Conservation (phyloP, 495 filamentous ascomycete genomes). For the Daldinia grandis region DNA sequence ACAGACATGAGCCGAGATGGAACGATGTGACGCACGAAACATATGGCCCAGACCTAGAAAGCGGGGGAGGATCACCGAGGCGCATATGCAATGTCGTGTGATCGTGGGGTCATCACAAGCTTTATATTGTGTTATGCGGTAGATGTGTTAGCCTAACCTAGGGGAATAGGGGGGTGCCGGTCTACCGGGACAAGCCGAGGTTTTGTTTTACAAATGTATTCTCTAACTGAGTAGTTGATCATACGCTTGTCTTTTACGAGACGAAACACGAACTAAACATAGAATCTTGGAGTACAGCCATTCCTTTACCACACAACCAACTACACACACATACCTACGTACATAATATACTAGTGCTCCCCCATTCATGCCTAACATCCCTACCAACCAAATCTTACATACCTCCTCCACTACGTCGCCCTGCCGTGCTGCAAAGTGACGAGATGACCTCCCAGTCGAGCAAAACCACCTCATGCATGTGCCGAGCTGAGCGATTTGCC, state of each 20-base stretch:
- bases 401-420: not conserved
- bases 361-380: constrained; percentile 22
- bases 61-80: constrained; percentile 32
- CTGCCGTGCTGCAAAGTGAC: not conserved
- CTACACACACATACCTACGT: too few relatives aligned
- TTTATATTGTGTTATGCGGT: constrained; percentile 18
- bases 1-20: constrained; percentile 46
- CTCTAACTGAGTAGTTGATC: constrained; percentile 7
- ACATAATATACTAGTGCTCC: not conserved
- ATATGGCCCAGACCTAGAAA: constrained; percentile 8
- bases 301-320: constrained; percentile 9
- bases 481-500: constrained; percentile 34
- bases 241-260: constrained; percentile 2
- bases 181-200: constrained; percentile 38
- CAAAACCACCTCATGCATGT: constrained; percentile 19
- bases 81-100: constrained; percentile 45
- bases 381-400: not conserved
- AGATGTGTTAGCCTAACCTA: too few relatives aligned
- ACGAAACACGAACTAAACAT: not conserved
- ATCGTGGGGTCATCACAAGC: constrained; percentile 39
- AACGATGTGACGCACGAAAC: constrained; percentile 38
- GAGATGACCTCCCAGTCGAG: not conserved
- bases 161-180: constrained; percentile 24
- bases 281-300: constrained; percentile 3
- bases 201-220: not conserved